Evolutionary conservation across 257 asterid species (phyloP), one percentile per base, ranked within the genome.

Genomic region (Solanum sejunctum): DNA sequence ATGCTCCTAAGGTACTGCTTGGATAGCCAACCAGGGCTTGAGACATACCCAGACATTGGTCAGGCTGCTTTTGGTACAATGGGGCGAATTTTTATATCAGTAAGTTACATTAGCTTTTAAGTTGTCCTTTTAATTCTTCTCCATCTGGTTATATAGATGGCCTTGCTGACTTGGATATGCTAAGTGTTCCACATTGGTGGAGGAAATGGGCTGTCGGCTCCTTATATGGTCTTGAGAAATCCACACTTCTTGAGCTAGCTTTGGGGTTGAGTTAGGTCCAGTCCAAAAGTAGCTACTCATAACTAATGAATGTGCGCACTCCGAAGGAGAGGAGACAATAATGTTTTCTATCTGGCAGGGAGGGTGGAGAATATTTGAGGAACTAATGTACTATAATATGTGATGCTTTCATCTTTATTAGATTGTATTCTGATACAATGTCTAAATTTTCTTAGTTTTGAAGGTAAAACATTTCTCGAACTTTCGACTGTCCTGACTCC

Each of bases 1-100:
- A 89, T 97, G 86, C 99, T 97, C 85, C 87, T 95, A 54, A 88
- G 98, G 49, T 78, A 60, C 86, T 97, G 99, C 87, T 92, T 97
- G 93, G 99, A 97, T 88, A 97, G 99, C 90, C 92, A 92, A 88
- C 99, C 99, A 0, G 99, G 98, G 45, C 97, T 97, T 28, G 96
- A 92, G 84, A 97, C 99, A 0, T 97, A 97, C 85, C 99, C 99
- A 0, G 99, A 97, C 88, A 94, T 97, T 84, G 99, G 99, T 87
- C 98, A 95, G 89, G 99, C 98, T 73, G 99, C 99, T 20, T 97
- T 97, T 72, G 99, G 99, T 51, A 89, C 92, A 9, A 15, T 55
- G 5, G 99, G 99, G 11, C 99, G 99, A 75, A 64, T 95, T 80
- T 84, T 86, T 88, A 94, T 97, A 85, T 97, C 99, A 8, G 99